Conservation (phyloP, 1,284 basidiomycete genomes). For the Baeospora myosura region DNA sequence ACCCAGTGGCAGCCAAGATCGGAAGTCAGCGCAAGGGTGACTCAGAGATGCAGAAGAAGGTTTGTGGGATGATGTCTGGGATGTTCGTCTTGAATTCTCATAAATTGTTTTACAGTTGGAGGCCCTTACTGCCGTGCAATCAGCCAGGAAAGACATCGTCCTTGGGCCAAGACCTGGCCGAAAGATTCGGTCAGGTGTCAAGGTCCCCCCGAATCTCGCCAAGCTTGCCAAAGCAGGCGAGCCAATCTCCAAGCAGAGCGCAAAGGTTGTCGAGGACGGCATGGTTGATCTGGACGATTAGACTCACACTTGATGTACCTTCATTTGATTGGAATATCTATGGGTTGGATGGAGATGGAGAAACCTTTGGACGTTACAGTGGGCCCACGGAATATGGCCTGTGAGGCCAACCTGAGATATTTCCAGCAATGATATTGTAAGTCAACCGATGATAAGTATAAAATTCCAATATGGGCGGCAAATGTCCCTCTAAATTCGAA, state of each 20-base stretch:
- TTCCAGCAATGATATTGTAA: too few relatives aligned
- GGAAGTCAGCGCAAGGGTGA: conserved; percentile 33
- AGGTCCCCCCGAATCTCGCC: conserved; percentile 19
- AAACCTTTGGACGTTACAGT: too few relatives aligned
- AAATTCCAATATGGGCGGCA: neutral
- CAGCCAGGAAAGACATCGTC: conserved; percentile 38
- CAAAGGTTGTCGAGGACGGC: too few relatives aligned
- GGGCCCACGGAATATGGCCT: too few relatives aligned
- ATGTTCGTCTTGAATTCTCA: conserved; percentile 4
- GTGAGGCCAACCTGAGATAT: too few relatives aligned
- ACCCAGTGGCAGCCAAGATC: conserved; percentile 43
- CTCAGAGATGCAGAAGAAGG: conserved; percentile 48
- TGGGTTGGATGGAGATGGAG: too few relatives aligned
- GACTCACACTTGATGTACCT: too few relatives aligned
- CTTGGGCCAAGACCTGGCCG: conserved; percentile 50
- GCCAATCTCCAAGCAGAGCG: too few relatives aligned
- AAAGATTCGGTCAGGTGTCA: conserved; percentile 44
- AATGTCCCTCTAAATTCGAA: too few relatives aligned
- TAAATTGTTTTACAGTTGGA: conserved; percentile 33
- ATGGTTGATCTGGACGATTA: conserved; percentile 27
- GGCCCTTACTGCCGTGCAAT: conserved; percentile 39
- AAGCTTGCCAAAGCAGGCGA: too few relatives aligned
- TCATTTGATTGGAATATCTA: too few relatives aligned
- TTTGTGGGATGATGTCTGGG: conserved; percentile 17
- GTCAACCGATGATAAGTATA: too few relatives aligned